These are phyloP conservation scores for Leishmania mexicana DNA, from an alignment of 208 protist species.

Conservation along the genomic window DNA sequence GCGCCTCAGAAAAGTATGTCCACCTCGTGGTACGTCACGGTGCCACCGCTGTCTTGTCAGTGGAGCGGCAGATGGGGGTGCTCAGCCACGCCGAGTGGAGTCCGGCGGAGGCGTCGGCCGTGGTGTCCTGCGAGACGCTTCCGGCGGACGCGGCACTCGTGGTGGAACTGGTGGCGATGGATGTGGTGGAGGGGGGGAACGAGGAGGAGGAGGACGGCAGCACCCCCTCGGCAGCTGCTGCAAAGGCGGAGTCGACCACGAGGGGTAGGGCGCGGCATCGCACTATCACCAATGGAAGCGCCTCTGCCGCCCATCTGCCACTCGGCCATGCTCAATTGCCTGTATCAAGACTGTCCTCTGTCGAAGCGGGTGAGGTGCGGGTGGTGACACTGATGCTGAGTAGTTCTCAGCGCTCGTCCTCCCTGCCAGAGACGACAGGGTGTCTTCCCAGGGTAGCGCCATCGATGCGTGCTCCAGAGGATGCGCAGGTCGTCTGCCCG, in stretches of 20 bases:
- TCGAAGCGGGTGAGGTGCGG: constrained; percentile 16
- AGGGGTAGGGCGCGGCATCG: background rate
- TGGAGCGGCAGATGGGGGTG: constrained; percentile 35
- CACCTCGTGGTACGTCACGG: constrained; percentile 47
- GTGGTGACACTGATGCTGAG: constrained; percentile 22
- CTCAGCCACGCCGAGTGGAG: constrained; percentile 49
- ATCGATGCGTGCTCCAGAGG: background rate
- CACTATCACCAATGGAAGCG: background rate
- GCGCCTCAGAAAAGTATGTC: constrained; percentile 42
- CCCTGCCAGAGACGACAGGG: background rate
- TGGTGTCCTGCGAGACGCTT: constrained; percentile 25
- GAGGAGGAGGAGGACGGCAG: background rate
- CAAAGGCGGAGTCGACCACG: background rate
- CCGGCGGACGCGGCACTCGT: constrained; percentile 2
- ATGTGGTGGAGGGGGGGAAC: constrained; percentile 15
- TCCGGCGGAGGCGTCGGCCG: constrained; percentile 39
- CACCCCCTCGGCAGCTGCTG: background rate
- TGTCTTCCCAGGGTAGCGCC: background rate
- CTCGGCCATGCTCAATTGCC: constrained; percentile 24
- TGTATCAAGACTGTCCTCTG: constrained; percentile 2
- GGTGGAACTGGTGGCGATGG: constrained; percentile 32
- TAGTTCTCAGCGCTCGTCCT: background rate
- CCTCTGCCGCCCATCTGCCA: background rate
- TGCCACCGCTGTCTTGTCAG: constrained; percentile 42
- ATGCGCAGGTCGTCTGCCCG: background rate